Conservation (phyloP, 208 protist species). For the Acanthamoeba royreba region DNA sequence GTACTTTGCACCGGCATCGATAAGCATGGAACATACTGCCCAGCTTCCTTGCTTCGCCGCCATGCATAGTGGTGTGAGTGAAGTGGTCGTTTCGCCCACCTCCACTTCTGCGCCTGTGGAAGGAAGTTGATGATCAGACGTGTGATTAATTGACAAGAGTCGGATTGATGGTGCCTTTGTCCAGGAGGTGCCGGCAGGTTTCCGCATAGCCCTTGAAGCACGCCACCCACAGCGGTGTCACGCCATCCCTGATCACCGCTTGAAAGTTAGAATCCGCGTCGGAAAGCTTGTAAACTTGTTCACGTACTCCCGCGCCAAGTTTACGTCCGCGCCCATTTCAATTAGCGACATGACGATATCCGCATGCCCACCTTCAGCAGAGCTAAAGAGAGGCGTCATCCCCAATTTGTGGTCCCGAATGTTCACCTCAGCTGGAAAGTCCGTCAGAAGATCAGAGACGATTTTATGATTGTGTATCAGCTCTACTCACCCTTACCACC, state of each 20-base stretch:
- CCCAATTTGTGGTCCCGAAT: background rate
- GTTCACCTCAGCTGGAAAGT: background rate
- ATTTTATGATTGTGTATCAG: background rate
- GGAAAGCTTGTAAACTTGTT: background rate
- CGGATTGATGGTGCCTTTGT: background rate
- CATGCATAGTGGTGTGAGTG: background rate
- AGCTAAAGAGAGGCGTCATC: background rate
- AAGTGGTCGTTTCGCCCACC: background rate
- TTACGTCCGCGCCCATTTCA: background rate
- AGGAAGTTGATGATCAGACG: background rate
- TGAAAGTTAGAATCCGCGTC: background rate
- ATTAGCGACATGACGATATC: constrained; percentile 9
- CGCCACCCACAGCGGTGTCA: background rate
- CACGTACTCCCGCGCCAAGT: background rate
- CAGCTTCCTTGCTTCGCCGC: background rate
- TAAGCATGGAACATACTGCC: background rate
- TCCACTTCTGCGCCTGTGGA: background rate
- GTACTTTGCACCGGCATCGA: background rate
- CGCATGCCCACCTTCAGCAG: background rate
- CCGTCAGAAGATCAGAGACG: too few relatives aligned
- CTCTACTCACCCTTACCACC: background rate
- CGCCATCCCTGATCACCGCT: background rate
- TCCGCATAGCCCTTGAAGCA: background rate
- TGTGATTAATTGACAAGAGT: background rate
- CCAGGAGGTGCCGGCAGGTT: background rate